Percentiles rank a stretch among this genome's conserved stretches.
Evolutionary conservation across 2,329 filamentous ascomycete genomes (phyloP).

Genomic region (Cladosporium velox): DNA sequence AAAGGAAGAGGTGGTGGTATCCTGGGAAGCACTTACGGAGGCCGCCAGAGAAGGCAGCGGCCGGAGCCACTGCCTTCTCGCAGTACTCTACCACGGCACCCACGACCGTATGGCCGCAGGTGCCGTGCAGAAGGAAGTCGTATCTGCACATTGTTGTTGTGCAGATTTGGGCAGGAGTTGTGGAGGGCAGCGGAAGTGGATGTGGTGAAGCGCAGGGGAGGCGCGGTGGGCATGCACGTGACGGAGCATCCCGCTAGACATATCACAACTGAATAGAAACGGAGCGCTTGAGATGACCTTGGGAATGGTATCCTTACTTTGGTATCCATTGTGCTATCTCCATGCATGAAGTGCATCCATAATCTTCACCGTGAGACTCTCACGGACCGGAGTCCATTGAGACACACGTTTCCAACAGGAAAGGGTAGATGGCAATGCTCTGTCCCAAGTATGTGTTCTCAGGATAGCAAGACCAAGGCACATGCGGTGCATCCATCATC

Average conservation of each 20-base stretch:
- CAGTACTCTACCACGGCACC: conserved; percentile 16
- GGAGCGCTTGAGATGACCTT: not conserved
- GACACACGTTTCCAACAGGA: not conserved
- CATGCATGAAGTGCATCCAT: not conserved
- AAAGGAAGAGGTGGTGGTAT: not conserved
- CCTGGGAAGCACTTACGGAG: conserved; percentile 7
- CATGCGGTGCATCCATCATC: too few relatives aligned
- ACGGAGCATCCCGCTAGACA: not conserved
- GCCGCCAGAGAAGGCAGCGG: conserved; percentile 5
- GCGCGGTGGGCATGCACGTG: not conserved
- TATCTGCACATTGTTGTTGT: conserved; percentile 15
- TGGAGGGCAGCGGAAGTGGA: not conserved
- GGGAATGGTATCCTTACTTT: not conserved
- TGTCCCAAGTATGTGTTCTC: not conserved
- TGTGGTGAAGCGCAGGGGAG: not conserved
- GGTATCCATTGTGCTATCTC: not conserved
- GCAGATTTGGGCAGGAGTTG: not conserved
- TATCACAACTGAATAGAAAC: not conserved
- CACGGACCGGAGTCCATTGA: not conserved
- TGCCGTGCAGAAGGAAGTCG: conserved; percentile 3
- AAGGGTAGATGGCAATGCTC: not conserved
- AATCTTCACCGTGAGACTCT: not conserved
- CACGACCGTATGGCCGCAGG: conserved; percentile 6
- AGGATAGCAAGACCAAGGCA: not conserved
- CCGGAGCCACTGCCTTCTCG: conserved; percentile 17